These are phyloP conservation scores for Alternaria arbusti DNA, from an alignment of 2,329 filamentous ascomycete genomes.

Conservation along the genomic window DNA sequence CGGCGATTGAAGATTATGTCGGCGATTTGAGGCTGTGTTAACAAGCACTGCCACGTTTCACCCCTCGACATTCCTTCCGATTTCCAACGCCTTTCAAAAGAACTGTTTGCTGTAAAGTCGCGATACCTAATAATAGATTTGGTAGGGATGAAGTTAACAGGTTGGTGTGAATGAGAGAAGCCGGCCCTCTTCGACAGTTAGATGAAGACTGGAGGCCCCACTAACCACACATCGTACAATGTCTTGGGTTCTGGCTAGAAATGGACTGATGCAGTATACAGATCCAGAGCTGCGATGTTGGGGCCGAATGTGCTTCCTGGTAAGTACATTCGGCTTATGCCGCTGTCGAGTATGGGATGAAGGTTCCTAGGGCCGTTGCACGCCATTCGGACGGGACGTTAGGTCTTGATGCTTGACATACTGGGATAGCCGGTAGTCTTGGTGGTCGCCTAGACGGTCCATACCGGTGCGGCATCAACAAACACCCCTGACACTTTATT, in stretches of 20 bases:
- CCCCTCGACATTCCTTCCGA: neutral
- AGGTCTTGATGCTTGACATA: neutral
- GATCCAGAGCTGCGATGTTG: neutral
- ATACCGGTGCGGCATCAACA: neutral
- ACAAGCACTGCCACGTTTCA: constrained; percentile 7
- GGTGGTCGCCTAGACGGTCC: neutral
- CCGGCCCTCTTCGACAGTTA: neutral
- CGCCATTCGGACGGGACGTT: neutral
- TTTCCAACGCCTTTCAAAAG: neutral
- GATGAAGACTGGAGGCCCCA: neutral
- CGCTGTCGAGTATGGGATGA: neutral
- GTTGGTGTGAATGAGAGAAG: neutral
- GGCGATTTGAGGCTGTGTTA: constrained; percentile 5
- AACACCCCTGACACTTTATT: neutral
- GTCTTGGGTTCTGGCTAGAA: neutral
- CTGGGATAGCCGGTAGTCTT: neutral
- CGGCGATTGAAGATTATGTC: constrained; percentile 3
- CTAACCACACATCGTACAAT: neutral
- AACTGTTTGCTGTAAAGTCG: neutral
- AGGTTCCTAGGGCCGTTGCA: neutral
- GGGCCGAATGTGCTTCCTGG: neutral
- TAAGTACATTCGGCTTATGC: neutral
- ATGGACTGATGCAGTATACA: neutral
- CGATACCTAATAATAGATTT: neutral
- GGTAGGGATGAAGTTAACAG: neutral